phyloP scores from a whole-genome alignment of 305 asterid genomes.

The Fraxinus latifolia region DNA sequence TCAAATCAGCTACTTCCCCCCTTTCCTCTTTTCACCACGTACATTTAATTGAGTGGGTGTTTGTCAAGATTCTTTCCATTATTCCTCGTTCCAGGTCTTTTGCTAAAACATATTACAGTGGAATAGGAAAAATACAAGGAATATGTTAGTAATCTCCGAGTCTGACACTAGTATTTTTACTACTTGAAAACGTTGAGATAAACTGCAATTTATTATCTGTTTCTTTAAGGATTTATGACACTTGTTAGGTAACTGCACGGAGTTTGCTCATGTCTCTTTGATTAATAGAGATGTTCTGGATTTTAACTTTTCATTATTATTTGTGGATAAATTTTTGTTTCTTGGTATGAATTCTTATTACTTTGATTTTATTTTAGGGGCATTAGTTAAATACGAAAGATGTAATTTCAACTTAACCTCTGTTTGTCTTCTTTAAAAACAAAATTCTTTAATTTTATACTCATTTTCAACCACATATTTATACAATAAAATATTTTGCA shows the following conservation, averaged over 20 bases:
- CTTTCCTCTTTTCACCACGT: not conserved
- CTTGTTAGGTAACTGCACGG: not conserved
- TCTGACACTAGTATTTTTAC: not conserved
- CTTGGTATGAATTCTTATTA: no score
- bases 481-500: no score
- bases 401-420: not conserved
- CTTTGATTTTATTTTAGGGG: no score
- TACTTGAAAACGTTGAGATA: not conserved
- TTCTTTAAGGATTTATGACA: not conserved
- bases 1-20: not conserved
- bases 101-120: not conserved
- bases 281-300: no score
- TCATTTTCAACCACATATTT: no score
- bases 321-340: not conserved
- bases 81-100: not conserved
- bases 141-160: not conserved
- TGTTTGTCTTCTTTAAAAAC: no score
- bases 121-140: not conserved
- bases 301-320: not conserved
- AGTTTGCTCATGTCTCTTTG: not conserved
- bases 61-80: not conserved
- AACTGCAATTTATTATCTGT: not conserved
- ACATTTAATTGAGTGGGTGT: not conserved
- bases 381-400: not conserved
- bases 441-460: no score